phyloP scores from a whole-genome alignment of 106 monocot genomes.

The Platanthera guangdongensis region DNA sequence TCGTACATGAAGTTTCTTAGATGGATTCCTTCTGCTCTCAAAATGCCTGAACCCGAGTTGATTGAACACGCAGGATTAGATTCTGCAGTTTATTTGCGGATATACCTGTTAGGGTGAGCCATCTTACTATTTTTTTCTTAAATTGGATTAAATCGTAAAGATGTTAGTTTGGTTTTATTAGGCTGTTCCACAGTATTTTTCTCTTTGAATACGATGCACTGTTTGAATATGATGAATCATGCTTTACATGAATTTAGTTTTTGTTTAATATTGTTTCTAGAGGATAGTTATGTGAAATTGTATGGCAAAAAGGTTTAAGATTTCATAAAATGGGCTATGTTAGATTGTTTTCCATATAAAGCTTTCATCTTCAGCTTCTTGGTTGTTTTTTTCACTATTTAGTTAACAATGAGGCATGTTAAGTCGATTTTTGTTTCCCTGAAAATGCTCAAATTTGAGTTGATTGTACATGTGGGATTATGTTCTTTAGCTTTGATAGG shows the following conservation, averaged over 20 bases:
- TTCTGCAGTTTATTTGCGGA: constrained; percentile 79
- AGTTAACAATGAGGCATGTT: neutral
- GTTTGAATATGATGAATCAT: too few relatives aligned
- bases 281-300: neutral
- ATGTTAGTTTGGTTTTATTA: neutral
- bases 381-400: neutral
- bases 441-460: too few relatives aligned
- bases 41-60: constrained; percentile 94
- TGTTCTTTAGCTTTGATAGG: too few relatives aligned
- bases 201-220: neutral
- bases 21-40: constrained; percentile 98
- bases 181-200: neutral
- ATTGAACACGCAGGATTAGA: constrained; percentile 97
- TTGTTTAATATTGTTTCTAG: neutral
- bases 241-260: neutral
- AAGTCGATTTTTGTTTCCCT: too few relatives aligned
- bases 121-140: neutral
- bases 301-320: neutral
- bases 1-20: constrained; percentile 72
- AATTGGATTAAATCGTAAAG: neutral
- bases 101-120: constrained; percentile 66
- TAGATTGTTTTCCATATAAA: neutral
- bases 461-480: too few relatives aligned
- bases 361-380: neutral
- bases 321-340: neutral